Evolutionary conservation across 164 flowering plant genomes (phyloP).

Genomic region (Kingdonia uniflora): DNA sequence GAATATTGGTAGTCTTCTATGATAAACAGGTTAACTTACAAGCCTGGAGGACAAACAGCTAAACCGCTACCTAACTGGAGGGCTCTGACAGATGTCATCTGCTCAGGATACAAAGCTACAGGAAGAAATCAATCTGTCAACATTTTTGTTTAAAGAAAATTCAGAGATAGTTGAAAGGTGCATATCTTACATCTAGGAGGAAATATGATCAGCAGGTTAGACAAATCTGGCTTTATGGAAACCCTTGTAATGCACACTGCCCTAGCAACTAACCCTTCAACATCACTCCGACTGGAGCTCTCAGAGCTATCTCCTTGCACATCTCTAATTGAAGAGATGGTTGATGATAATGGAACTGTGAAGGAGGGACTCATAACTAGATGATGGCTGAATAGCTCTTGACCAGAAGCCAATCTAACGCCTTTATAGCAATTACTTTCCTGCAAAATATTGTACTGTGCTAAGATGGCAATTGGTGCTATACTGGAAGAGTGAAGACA

Average conservation of each 20-base stretch:
- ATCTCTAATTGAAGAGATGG: conserved; percentile 12
- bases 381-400: conserved; percentile 58
- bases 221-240: conserved; percentile 46
- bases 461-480: too few relatives aligned
- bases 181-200: conserved; percentile 78
- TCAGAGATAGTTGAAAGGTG: not conserved
- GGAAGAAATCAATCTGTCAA: conserved; percentile 5
- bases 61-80: conserved; percentile 61
- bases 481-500: too few relatives aligned
- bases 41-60: conserved; percentile 66
- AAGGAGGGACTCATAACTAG: conserved; percentile 62
- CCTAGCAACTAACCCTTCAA: conserved; percentile 52
- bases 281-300: conserved; percentile 9
- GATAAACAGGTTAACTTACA: conserved; percentile 39
- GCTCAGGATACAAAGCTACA: conserved; percentile 69
- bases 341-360: conserved; percentile 17
- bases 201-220: conserved; percentile 48
- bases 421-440: conserved; percentile 47
- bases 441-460: conserved; percentile 27
- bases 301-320: conserved; percentile 18
- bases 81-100: conserved; percentile 56
- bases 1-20: too few relatives aligned
- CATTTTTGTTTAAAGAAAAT: not conserved
- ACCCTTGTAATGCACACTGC: conserved; percentile 54
- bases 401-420: conserved; percentile 73